Evolutionary conservation across 306 rosid species (phyloP).

Genomic region (Begonia fuchsioides): DNA sequence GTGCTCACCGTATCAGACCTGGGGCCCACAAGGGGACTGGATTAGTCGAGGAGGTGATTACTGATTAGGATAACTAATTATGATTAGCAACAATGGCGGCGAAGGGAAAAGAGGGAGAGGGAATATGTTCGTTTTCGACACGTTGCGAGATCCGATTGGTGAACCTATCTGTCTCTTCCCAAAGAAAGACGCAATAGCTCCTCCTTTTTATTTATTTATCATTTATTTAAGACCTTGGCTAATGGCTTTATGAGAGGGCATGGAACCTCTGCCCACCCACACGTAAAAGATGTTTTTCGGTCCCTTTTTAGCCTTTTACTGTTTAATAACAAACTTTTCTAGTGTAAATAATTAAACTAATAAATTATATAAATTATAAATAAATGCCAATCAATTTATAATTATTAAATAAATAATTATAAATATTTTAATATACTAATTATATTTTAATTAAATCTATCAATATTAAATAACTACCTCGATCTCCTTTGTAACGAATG

Average conservation of each 20-base stretch:
- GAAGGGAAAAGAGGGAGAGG: neutral
- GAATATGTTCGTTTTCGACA: conserved; percentile 40
- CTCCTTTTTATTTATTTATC: conserved; percentile 5
- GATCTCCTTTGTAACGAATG: too few species aligned
- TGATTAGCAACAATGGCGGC: conserved; percentile 1
- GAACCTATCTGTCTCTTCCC: conserved; percentile 20
- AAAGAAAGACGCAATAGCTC: conserved; percentile 11
- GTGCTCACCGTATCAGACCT: neutral
- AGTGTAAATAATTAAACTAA: too few species aligned
- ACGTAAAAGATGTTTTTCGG: conserved; percentile 13
- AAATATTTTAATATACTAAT: too few species aligned
- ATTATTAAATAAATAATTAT: too few species aligned
- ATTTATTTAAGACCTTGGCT: neutral
- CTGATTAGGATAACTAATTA: too few species aligned
- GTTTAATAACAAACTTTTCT: too few species aligned
- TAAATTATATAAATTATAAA: too few species aligned
- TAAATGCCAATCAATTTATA: too few species aligned
- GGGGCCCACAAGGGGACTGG: too few species aligned
- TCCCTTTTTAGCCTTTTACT: neutral
- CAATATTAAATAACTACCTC: too few species aligned
- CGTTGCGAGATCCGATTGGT: conserved; percentile 14
- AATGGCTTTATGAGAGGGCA: neutral
- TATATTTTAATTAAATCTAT: too few species aligned
- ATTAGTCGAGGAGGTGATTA: too few species aligned
- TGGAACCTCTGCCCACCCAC: conserved; percentile 6